Conservation (phyloP, 176 grass and related monocot genomes). For the Olyra latifolia region DNA sequence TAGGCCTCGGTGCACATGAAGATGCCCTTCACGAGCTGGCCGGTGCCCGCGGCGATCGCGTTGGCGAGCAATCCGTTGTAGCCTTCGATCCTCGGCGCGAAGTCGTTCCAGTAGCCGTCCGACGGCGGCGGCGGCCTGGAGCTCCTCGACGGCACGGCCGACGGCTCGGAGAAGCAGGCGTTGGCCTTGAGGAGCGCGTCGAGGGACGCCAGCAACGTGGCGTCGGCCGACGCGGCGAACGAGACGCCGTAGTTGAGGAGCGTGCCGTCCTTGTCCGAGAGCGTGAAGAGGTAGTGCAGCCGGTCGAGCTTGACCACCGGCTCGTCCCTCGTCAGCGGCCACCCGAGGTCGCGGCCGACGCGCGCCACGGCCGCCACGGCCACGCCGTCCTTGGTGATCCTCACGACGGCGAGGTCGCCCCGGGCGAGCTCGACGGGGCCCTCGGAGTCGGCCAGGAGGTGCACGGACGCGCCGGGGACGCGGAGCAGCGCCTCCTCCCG, state of each 20-base stretch:
- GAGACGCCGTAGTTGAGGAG: constrained; percentile 96
- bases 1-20: constrained; percentile 93
- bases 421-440: constrained; percentile 52
- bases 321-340: constrained; percentile 90
- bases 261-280: constrained; percentile 57
- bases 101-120: constrained; percentile 78
- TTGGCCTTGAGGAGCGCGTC: constrained; percentile 66
- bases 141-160: constrained; percentile 11
- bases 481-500: constrained; percentile 70
- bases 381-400: constrained; percentile 52
- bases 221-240: constrained; percentile 39
- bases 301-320: constrained; percentile 79
- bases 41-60: constrained; percentile 76
- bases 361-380: constrained; percentile 64
- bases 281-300: constrained; percentile 86
- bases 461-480: constrained; percentile 62
- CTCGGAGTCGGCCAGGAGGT: constrained; percentile 58
- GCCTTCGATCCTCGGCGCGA: constrained; percentile 56
- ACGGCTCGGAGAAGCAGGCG: constrained; percentile 67
- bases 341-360: constrained; percentile 67
- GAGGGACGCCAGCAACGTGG: constrained; percentile 46
- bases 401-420: constrained; percentile 62
- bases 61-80: constrained; percentile 81
- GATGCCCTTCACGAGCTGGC: constrained; percentile 80
- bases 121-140: constrained; percentile 17